A percentile compares a stretch with the other conserved stretches of the same genome.
phyloP scores from a whole-genome alignment of 306 rosid genomes.

The Echinosophora koreensis region DNA sequence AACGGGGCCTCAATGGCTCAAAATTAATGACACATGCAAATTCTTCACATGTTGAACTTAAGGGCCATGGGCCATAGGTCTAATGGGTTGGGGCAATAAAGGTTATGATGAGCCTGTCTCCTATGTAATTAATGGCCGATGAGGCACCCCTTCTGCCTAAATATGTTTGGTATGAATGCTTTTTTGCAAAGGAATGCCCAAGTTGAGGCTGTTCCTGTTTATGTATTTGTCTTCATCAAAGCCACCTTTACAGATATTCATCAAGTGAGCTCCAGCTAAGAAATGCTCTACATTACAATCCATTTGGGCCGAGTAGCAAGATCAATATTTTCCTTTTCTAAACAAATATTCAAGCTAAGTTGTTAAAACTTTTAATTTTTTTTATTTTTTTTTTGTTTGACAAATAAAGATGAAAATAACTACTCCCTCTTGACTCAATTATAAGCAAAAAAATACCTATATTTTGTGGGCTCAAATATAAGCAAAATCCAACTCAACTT shows the following conservation, averaged over 20 bases:
- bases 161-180: conserved; percentile 16
- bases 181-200: conserved; percentile 22
- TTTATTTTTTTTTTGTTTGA: not conserved
- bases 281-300: not conserved
- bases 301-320: not conserved
- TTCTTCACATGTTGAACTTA: conserved; percentile 9
- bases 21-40: conserved; percentile 19
- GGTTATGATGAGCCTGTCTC: conserved; percentile 27
- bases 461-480: too few species aligned
- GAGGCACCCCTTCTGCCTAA: conserved; percentile 11
- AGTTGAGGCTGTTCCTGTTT: not conserved
- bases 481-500: too few species aligned
- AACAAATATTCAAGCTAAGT: not conserved
- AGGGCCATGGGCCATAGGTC: conserved; percentile 27
- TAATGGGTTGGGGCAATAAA: conserved; percentile 33
- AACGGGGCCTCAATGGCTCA: conserved; percentile 1
- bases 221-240: not conserved
- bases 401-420: not conserved
- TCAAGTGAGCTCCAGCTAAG: not conserved
- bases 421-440: too few species aligned
- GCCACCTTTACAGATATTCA: not conserved
- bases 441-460: too few species aligned
- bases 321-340: not conserved
- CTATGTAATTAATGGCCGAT: conserved; percentile 30
- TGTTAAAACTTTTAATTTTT: not conserved